Percentiles rank a stretch among this genome's conserved stretches.
Evolutionary conservation across 768 basidiomycete genomes (phyloP).

Genomic region (Termitomyces sp.): DNA sequence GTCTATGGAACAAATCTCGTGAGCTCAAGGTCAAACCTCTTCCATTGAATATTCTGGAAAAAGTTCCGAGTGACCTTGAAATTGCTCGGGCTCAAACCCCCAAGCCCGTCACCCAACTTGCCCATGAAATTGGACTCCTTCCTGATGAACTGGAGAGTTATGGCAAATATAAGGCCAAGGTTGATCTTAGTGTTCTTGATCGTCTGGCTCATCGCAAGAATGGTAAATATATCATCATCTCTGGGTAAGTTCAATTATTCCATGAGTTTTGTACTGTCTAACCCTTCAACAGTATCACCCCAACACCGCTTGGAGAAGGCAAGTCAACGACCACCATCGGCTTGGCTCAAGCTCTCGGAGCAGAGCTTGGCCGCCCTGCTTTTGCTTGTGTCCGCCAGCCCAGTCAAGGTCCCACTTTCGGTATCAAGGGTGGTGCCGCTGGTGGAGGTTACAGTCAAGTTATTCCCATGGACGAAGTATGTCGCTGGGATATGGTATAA

Average conservation of each 20-base stretch:
- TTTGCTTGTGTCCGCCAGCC: slow-evolving; percentile 98
- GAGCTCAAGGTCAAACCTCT: slow-evolving; percentile 73
- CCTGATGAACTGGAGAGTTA: slow-evolving; percentile 90
- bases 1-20: slow-evolving; percentile 69
- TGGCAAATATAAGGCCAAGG: slow-evolving; percentile 96
- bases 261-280: neutral
- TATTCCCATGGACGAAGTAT: slow-evolving; percentile 97
- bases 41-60: slow-evolving; percentile 70
- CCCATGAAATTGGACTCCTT: slow-evolving; percentile 82
- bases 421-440: slow-evolving; percentile 98
- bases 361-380: slow-evolving; percentile 86
- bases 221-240: slow-evolving; percentile 95
- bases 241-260: slow-evolving; percentile 52
- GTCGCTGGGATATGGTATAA: neutral
- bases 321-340: slow-evolving; percentile 99
- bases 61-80: slow-evolving; percentile 95
- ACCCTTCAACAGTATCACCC: slow-evolving; percentile 67
- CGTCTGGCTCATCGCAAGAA: slow-evolving; percentile 81
- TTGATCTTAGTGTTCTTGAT: slow-evolving; percentile 85
- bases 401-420: slow-evolving; percentile 97
- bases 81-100: slow-evolving; percentile 94
- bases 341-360: slow-evolving; percentile 93
- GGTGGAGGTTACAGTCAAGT: slow-evolving; percentile 98
- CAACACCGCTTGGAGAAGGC: slow-evolving; percentile 95
- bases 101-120: slow-evolving; percentile 82